Conservation (phyloP, 768 basidiomycete species). For the Leccinum broughii region DNA sequence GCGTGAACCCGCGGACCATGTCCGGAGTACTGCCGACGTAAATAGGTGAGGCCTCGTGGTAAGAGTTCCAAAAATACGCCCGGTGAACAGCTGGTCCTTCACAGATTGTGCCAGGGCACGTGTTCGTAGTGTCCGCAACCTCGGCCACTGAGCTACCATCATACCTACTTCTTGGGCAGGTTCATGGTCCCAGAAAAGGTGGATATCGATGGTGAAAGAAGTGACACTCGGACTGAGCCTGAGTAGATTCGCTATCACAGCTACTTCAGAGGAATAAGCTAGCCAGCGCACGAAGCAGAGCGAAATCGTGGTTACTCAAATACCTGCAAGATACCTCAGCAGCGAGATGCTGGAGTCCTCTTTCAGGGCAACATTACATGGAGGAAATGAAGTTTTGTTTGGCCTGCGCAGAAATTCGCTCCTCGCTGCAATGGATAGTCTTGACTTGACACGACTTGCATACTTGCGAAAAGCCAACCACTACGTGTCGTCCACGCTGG, state of each 20-base stretch:
- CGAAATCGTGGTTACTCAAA: slow-evolving; percentile 12
- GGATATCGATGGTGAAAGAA: slow-evolving; percentile 14
- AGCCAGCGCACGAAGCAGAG: slow-evolving; percentile 17
- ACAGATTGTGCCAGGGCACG: slow-evolving; percentile 14
- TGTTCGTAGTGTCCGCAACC: slow-evolving; percentile 9
- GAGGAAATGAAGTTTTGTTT: slow-evolving; percentile 7
- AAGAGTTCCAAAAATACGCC: slow-evolving; percentile 9
- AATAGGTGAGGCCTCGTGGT: slow-evolving; percentile 2
- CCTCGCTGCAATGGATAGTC: slow-evolving; percentile 6
- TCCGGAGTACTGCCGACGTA: slow-evolving; percentile 16
- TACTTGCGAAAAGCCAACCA: slow-evolving; percentile 25
- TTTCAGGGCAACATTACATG: slow-evolving; percentile 11
- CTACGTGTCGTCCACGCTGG: slow-evolving; percentile 8
- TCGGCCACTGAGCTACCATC: slow-evolving; percentile 20
- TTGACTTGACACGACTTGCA: slow-evolving; percentile 27
- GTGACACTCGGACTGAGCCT: slow-evolving; percentile 22
- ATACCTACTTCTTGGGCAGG: slow-evolving; percentile 12
- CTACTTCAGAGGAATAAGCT: slow-evolving; percentile 14
- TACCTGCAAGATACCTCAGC: slow-evolving; percentile 14
- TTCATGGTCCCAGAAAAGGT: slow-evolving; percentile 12
- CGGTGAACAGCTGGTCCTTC: slow-evolving; percentile 14
- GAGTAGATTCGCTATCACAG: slow-evolving; percentile 17
- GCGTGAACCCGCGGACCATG: slow-evolving; percentile 14
- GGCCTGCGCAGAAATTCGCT: not conserved
- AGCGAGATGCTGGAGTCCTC: slow-evolving; percentile 14